phyloP scores from a whole-genome alignment of 1,284 basidiomycete genomes.

The Cutaneotrichosporon mucoides region DNA sequence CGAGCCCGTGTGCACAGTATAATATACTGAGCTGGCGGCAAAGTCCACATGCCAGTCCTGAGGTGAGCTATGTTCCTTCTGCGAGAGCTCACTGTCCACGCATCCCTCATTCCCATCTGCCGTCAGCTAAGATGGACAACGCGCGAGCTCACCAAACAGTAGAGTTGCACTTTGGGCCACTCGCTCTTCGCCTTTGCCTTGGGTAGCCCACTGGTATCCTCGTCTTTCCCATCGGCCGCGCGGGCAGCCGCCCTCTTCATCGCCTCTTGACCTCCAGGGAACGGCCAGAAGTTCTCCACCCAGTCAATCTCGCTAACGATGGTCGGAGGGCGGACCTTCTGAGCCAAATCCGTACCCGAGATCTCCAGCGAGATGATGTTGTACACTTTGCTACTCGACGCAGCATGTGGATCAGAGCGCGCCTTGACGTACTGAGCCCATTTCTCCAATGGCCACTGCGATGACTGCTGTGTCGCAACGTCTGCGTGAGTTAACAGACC shows the following conservation, averaged over 20 bases:
- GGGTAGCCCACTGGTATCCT: neutral
- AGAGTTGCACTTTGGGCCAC: constrained; percentile 93
- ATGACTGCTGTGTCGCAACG: constrained; percentile 73
- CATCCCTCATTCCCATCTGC: constrained; percentile 56
- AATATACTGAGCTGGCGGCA: constrained; percentile 91
- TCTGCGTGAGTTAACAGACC: constrained; percentile 52
- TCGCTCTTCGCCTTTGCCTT: constrained; percentile 14
- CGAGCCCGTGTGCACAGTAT: constrained; percentile 75
- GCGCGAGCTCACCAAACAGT: constrained; percentile 77
- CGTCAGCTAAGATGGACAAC: constrained; percentile 1
- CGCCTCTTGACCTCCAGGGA: constrained; percentile 26
- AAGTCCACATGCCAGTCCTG: constrained; percentile 97
- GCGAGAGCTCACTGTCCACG: constrained; percentile 69
- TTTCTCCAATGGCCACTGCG: constrained; percentile 76
- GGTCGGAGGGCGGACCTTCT: constrained; percentile 73
- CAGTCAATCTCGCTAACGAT: constrained; percentile 88
- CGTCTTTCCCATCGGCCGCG: neutral
- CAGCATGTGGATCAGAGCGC: constrained; percentile 9
- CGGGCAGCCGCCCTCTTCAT: constrained; percentile 7
- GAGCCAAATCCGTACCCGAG: constrained; percentile 67
- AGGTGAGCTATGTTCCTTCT: neutral
- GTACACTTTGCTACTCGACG: constrained; percentile 59
- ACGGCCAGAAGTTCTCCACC: constrained; percentile 91
- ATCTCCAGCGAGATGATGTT: constrained; percentile 89
- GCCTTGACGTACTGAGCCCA: constrained; percentile 82